Conservation (phyloP, 164 flowering plant genomes). For the Echeveria elegans region DNA sequence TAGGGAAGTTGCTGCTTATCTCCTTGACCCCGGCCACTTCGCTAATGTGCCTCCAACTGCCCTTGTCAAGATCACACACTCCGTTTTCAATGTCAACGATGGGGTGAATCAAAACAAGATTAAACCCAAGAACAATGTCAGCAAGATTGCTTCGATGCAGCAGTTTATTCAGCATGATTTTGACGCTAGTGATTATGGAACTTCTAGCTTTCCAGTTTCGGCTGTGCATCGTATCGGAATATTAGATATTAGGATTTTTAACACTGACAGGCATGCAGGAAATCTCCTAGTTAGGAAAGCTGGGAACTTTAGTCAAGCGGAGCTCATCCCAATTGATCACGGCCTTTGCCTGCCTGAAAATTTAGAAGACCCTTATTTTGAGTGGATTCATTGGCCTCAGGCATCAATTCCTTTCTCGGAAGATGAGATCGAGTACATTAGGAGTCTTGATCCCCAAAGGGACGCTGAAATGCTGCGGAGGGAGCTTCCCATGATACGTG, state of each 20-base stretch:
- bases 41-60: constrained; percentile 72
- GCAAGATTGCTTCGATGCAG: constrained; percentile 67
- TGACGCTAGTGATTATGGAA: constrained; percentile 76
- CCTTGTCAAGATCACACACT: constrained; percentile 63
- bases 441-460: constrained; percentile 33
- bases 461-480: constrained; percentile 55
- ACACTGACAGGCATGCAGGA: constrained; percentile 73
- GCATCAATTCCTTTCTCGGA: constrained; percentile 72
- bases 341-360: constrained; percentile 70
- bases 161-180: constrained; percentile 60
- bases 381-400: constrained; percentile 87
- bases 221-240: constrained; percentile 69
- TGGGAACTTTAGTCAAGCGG: constrained; percentile 56
- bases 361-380: constrained; percentile 72
- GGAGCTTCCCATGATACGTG: constrained; percentile 73
- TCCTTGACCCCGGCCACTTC: constrained; percentile 52
- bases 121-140: constrained; percentile 32
- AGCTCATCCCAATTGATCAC: constrained; percentile 72
- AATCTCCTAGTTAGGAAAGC: constrained; percentile 59
- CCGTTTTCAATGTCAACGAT: constrained; percentile 61
- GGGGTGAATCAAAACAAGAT: constrained; percentile 30
- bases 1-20: constrained; percentile 69
- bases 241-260: constrained; percentile 58
- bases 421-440: constrained; percentile 60
- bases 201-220: constrained; percentile 63